Conservation (phyloP, 352 stramenopile species). For the Paralagenidium karlingii region DNA sequence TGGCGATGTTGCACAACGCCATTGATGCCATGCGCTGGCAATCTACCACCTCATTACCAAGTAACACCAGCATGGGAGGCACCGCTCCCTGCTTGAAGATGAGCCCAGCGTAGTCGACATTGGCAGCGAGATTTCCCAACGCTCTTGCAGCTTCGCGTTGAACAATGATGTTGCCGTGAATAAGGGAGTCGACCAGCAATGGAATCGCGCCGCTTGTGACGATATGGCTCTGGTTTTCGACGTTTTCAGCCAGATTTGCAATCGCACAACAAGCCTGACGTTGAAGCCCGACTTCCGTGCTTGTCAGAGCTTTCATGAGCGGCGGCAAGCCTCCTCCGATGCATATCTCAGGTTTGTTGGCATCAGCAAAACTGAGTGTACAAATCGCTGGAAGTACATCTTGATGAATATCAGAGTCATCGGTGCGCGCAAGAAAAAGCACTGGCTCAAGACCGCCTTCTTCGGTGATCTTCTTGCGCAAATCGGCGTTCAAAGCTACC, state of each 20-base stretch:
- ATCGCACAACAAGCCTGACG: slow-evolving; percentile 90
- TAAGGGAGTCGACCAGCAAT: slow-evolving; percentile 71
- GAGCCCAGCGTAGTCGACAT: slow-evolving; percentile 90
- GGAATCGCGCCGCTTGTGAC: slow-evolving; percentile 83
- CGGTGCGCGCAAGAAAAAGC: slow-evolving; percentile 90
- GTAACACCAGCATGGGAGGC: slow-evolving; percentile 72
- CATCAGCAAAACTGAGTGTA: slow-evolving; percentile 85
- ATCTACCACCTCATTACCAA: slow-evolving; percentile 83
- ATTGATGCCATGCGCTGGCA: slow-evolving; percentile 93
- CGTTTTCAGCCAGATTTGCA: slow-evolving; percentile 90
- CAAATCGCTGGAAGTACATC: slow-evolving; percentile 88
- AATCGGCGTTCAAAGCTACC: slow-evolving; percentile 90
- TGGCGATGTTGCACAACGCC: slow-evolving; percentile 91
- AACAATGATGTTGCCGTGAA: slow-evolving; percentile 59
- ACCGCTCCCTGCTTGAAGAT: slow-evolving; percentile 85
- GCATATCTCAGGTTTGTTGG: slow-evolving; percentile 92
- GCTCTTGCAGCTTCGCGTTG: slow-evolving; percentile 88
- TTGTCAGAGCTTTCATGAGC: slow-evolving; percentile 72
- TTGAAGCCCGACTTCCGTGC: slow-evolving; percentile 65
- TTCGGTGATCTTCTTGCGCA: slow-evolving; percentile 90
- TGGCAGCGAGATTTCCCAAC: slow-evolving; percentile 90
- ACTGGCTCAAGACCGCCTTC: slow-evolving; percentile 93
- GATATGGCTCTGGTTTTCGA: slow-evolving; percentile 89
- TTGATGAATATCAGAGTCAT: slow-evolving; percentile 85
- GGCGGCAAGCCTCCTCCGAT: slow-evolving; percentile 86